Evolutionary conservation across 2,329 filamentous ascomycete species (phyloP), one percentile per base, ranked within the genome.

Genomic region (Colletotrichum lupini): DNA sequence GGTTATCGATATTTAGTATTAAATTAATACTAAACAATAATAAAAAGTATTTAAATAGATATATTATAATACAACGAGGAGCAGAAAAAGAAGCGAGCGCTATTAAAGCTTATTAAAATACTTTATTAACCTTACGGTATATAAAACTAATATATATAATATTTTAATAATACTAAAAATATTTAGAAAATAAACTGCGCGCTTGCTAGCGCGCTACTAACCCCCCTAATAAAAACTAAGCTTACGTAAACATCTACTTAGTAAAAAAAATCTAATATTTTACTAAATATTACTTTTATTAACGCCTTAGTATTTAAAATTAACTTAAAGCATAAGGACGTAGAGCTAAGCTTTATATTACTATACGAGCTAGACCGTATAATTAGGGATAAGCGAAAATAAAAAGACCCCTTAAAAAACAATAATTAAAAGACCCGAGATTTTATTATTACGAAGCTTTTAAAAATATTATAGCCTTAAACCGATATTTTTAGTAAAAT

Each of bases 181-280:
- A 35, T 0, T 12, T 35, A 35, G 3, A 35, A 35, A 11, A 35
- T 35, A 35, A 3, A 35, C 3, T 4, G 0, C 9, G 11, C 2
- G 2, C 2, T 35, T 11, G 12, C 1, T 6, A 35, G 0, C 14
- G 14, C 1, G 0, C 0, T 35, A 35, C 1, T 14, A 5, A 35
- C 4, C 0, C 1, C 5, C 14, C 0, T 35, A 35, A 35, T 1
- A 14, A 35, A 35, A 12, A 35, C 2, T 30, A 56, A 35, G 5
- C 32, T 5, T 14, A 14, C 5, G 5, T 26, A 26, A 5, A 28
- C 26, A 2, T 26, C 5, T 30, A 30, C 1, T 30, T 55, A 55
- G 0, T 55, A 55, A 4, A 55, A 7, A 26, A 16, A 1, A 12
- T 19, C 1, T 14, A 26, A 16, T 28, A 16, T 5, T 4, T 55